Percentiles rank a stretch among this genome's conserved stretches.
These are phyloP conservation scores for Eucalyptus polyanthemos DNA, from an alignment of 345 rosid species.

Conservation along the genomic window DNA sequence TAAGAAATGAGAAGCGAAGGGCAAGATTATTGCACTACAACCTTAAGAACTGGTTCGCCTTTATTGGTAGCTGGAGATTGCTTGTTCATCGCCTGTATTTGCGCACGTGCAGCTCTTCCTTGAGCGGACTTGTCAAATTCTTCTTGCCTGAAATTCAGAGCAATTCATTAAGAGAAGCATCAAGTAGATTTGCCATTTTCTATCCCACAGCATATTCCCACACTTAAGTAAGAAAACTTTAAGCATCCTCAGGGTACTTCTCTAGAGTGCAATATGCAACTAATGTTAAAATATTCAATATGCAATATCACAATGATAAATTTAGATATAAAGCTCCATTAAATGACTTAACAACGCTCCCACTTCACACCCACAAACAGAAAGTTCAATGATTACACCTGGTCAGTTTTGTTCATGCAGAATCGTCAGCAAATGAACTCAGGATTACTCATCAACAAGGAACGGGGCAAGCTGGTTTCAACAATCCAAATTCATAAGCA, in stretches of 20 bases:
- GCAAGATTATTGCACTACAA: background rate
- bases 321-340: background rate
- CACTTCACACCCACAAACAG: background rate
- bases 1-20: background rate
- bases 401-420: background rate
- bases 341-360: background rate
- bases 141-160: conserved; percentile 49
- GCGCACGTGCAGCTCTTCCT: conserved; percentile 89
- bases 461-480: background rate
- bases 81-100: conserved; percentile 60
- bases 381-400: background rate
- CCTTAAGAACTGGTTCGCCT: conserved; percentile 93
- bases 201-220: background rate
- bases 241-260: background rate
- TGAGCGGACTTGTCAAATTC: conserved; percentile 80
- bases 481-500: background rate
- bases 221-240: background rate
- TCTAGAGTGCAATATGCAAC: background rate
- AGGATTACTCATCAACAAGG: background rate
- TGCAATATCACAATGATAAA: fast-evolving
- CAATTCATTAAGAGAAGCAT: background rate
- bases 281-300: background rate
- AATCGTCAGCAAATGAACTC: background rate
- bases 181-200: background rate
- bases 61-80: conserved; percentile 53